Evolutionary conservation across 139 green algal genomes (phyloP), one percentile per base, ranked within the genome.

Genomic region (Bryopsis sp.): DNA sequence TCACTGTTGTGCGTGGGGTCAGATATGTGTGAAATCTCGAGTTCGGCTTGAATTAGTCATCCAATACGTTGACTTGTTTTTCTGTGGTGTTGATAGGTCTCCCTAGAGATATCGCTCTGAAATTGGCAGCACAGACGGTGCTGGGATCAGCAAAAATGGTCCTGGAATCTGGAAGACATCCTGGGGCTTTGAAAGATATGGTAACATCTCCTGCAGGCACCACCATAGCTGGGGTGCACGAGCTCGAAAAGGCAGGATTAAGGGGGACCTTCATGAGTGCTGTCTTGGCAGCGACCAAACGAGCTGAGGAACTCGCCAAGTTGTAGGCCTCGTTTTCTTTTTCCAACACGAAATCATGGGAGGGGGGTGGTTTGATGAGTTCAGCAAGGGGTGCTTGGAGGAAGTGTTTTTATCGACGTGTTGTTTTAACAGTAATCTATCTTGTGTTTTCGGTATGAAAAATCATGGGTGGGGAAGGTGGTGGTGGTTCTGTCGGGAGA

Each of bases 141-240:
- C 78, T 95, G 68, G 93, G 93, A 34, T 82, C 78, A 1, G 92
- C 92, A 39, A 95, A 97, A 81, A 97, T 98, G 92, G 94, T 97
- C 58, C 65, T 97, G 37, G 87, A 98, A 65, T 95, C 88, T 8
- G 93, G 92, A 24, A 91, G 86, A 74, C 94, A 98, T 70, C 91
- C 89, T 6, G 92, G 89, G 8, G 75, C 70, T 3, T 78, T 97
- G 15, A 97, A 97, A 62, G 92, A 97, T 73, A 90, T 87, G 78
- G 93, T 98, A 29, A 91, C 84, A 0, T 94, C 84, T 0, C 93
- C 93, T 0, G 92, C 75, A 47, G 89, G 93, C 22, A 97, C 93
- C 15, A 98, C 93, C 26, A 98, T 98, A 58, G 86, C 90, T 3
- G 92, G 86, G 2, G 84, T 98, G 24, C 86, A 94, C 47, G 87